Evolutionary conservation across 495 filamentous ascomycete species (phyloP).

Genomic region (Bacidia gigantensis): DNA sequence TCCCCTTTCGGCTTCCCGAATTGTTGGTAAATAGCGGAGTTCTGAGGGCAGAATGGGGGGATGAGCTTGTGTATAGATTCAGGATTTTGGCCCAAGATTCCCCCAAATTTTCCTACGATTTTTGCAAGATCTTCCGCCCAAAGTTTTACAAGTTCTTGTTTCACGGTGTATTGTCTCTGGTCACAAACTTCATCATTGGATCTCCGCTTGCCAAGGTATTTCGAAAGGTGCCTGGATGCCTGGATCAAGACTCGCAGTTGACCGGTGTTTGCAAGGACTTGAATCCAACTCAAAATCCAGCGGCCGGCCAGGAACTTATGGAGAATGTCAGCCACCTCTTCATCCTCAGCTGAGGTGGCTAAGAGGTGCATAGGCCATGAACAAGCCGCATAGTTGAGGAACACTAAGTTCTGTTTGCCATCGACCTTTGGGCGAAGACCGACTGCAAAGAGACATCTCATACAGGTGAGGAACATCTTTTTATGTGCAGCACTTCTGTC

Average conservation of each 20-base stretch:
- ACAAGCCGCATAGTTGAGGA: conserved; percentile 18
- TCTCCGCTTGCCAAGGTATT: conserved; percentile 5
- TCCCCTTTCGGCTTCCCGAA: conserved; percentile 9
- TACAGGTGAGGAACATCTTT: conserved; percentile 16
- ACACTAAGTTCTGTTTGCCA: conserved; percentile 4
- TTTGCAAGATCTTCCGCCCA: conserved; percentile 30
- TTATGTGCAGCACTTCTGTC: conserved; percentile 8
- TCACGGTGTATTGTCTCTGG: conserved; percentile 4
- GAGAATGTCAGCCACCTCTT: conserved; percentile 2
- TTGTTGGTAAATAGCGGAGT: conserved; percentile 16
- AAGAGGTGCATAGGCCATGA: conserved; percentile 24
- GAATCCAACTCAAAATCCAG: conserved; percentile 17
- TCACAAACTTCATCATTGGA: not conserved
- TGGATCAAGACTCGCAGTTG: conserved; percentile 9
- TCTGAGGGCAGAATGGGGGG: conserved; percentile 25
- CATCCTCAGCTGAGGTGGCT: conserved; percentile 7
- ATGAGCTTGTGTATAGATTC: conserved; percentile 26
- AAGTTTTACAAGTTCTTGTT: conserved; percentile 14
- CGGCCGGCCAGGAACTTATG: conserved; percentile 9
- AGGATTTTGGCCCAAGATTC: conserved; percentile 16
- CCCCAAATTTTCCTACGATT: conserved; percentile 26
- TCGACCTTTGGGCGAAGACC: conserved; percentile 13
- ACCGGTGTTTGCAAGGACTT: conserved; percentile 6
- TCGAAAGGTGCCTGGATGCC: conserved; percentile 12
- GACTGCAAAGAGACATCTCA: conserved; percentile 14